A percentile compares a stretch with the other conserved stretches of the same genome.
These are phyloP conservation scores for Punctularia strigosozonata DNA, from an alignment of 768 basidiomycete species.

Conservation along the genomic window DNA sequence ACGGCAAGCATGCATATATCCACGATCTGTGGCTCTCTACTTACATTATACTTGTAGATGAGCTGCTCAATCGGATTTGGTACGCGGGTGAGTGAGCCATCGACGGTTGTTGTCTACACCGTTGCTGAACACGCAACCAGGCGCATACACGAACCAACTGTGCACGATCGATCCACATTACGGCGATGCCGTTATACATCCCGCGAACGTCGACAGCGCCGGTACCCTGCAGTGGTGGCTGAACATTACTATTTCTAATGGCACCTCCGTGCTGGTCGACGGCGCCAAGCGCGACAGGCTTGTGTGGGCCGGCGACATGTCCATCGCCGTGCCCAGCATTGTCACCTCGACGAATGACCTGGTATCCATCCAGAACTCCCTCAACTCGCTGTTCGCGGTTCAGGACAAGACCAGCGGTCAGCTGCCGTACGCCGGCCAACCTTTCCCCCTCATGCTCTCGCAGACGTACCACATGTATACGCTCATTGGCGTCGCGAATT, in stretches of 20 bases:
- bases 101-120: constrained; percentile 10
- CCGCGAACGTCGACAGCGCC: not conserved
- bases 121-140: constrained; percentile 2
- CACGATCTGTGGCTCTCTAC: too few relatives aligned
- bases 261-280: constrained; percentile 10
- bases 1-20: constrained; percentile 2
- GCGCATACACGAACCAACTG: not conserved
- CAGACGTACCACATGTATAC: too few relatives aligned
- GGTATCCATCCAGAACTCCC: constrained; percentile 8
- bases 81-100: constrained; percentile 14
- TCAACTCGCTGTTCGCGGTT: constrained; percentile 5
- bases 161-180: not conserved
- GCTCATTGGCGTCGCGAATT: too few relatives aligned
- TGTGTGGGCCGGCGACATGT: constrained; percentile 23
- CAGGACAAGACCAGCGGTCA: constrained; percentile 6
- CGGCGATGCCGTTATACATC: not conserved
- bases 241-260: constrained; percentile 3
- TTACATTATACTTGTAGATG: constrained; percentile 2
- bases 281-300: constrained; percentile 12
- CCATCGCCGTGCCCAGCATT: constrained; percentile 28
- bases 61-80: constrained; percentile 11
- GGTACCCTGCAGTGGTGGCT: constrained; percentile 2
- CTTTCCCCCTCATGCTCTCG: too few relatives aligned
- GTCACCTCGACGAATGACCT: constrained; percentile 17
- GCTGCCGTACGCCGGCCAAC: not conserved